These are phyloP conservation scores for Beauveria sp. DNA, from an alignment of 2,329 filamentous ascomycete species.

Conservation along the genomic window DNA sequence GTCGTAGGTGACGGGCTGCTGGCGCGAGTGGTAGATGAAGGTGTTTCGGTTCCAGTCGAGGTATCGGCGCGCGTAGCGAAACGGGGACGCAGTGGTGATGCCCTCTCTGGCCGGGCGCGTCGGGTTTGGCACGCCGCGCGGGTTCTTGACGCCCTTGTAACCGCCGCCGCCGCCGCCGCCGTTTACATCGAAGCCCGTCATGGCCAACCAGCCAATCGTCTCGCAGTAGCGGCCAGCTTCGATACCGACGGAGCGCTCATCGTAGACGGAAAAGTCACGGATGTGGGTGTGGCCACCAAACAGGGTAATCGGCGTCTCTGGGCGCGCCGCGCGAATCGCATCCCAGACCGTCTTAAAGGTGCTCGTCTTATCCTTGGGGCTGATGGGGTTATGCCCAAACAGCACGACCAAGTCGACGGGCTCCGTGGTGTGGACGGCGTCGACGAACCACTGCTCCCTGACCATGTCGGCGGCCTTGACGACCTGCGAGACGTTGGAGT, in stretches of 20 bases:
- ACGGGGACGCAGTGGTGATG: slow-evolving; percentile 25
- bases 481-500: slow-evolving; percentile 54
- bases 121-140: slow-evolving; percentile 30
- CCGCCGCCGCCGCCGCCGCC: slow-evolving; percentile 26
- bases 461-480: slow-evolving; percentile 44
- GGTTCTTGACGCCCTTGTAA: slow-evolving; percentile 27
- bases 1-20: slow-evolving; percentile 42
- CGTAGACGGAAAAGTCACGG: slow-evolving; percentile 57
- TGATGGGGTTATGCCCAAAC: slow-evolving; percentile 55
- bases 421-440: slow-evolving; percentile 43
- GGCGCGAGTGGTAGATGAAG: slow-evolving; percentile 54
- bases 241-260: slow-evolving; percentile 52
- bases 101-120: slow-evolving; percentile 32
- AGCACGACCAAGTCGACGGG: slow-evolving; percentile 58
- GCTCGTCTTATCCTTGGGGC: slow-evolving; percentile 34
- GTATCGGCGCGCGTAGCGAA: slow-evolving; percentile 50
- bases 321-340: slow-evolving; percentile 49
- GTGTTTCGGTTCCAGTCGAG: slow-evolving; percentile 63
- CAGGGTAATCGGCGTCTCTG: slow-evolving; percentile 53
- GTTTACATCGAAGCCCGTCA: slow-evolving; percentile 47
- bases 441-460: slow-evolving; percentile 52
- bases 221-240: slow-evolving; percentile 62
- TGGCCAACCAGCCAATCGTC: slow-evolving; percentile 59
- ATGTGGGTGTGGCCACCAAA: slow-evolving; percentile 60
- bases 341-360: slow-evolving; percentile 41